A percentile compares a stretch with the other conserved stretches of the same genome.
Evolutionary conservation across 2,329 filamentous ascomycete genomes (phyloP).

Genomic region (Endothia cerciana): DNA sequence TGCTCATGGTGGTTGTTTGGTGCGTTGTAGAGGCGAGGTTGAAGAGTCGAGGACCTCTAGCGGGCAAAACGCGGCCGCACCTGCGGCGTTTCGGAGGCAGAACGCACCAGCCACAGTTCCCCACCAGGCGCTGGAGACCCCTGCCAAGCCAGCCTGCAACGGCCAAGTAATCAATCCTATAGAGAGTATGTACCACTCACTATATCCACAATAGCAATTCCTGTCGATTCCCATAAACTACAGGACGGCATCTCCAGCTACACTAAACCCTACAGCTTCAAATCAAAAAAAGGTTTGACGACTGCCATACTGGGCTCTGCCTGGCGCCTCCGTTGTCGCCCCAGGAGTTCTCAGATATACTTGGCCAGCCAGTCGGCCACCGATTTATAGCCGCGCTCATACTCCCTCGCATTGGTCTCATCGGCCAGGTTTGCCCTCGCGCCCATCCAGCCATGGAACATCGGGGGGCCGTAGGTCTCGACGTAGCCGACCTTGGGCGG

Average conservation of each 20-base stretch:
- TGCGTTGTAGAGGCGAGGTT: background rate
- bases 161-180: background rate
- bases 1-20: conserved; percentile 45
- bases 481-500: conserved; percentile 46
- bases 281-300: background rate
- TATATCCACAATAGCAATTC: background rate
- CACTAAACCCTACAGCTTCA: background rate
- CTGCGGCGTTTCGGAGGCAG: conserved; percentile 8
- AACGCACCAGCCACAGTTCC: conserved; percentile 26
- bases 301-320: background rate
- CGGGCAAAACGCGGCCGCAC: background rate
- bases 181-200: background rate
- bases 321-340: no score
- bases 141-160: background rate
- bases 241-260: no score
- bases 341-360: conserved; percentile 32
- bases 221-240: background rate
- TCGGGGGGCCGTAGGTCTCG: conserved; percentile 50
- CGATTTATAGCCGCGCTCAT: conserved; percentile 53
- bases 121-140: conserved; percentile 6
- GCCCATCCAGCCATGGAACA: conserved; percentile 65
- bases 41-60: background rate
- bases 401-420: conserved; percentile 50
- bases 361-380: conserved; percentile 48
- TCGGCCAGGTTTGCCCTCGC: conserved; percentile 52